Conservation (phyloP, 352 stramenopile species). For the Globisporangium nunn region DNA sequence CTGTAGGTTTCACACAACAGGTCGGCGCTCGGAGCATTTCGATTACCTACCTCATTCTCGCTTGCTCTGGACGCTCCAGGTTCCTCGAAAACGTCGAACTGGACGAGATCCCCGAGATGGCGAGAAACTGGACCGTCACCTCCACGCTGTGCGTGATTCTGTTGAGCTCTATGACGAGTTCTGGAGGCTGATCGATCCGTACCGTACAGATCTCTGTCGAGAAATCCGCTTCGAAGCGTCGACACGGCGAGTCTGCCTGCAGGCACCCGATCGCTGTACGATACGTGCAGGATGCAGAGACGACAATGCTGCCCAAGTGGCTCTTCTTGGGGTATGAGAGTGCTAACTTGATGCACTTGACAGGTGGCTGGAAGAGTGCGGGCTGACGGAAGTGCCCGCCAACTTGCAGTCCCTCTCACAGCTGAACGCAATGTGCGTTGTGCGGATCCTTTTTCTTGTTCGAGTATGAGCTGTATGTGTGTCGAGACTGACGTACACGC, state of each 20-base stretch:
- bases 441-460: background rate
- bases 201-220: slow-evolving; percentile 7
- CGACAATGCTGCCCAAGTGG: background rate
- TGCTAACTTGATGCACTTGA: background rate
- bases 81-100: slow-evolving; percentile 10
- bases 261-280: slow-evolving; percentile 8
- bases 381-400: background rate
- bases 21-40: background rate
- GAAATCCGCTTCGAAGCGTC: slow-evolving; percentile 1
- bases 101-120: slow-evolving; percentile 4
- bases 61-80: background rate
- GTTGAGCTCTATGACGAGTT: too few species aligned
- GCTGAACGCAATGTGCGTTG: slow-evolving; percentile 7
- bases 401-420: slow-evolving; percentile 7
- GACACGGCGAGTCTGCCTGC: slow-evolving; percentile 6
- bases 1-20: slow-evolving; percentile 1
- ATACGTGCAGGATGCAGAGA: background rate
- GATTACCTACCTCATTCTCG: background rate
- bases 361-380: slow-evolving; percentile 10
- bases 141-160: slow-evolving; percentile 6
- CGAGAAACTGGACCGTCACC: slow-evolving; percentile 11
- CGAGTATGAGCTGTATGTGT: background rate
- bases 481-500: background rate
- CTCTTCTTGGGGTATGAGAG: background rate
- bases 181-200: background rate